These are phyloP conservation scores for Apiospora saccharicola DNA, from an alignment of 2,329 filamentous ascomycete species.

Conservation along the genomic window DNA sequence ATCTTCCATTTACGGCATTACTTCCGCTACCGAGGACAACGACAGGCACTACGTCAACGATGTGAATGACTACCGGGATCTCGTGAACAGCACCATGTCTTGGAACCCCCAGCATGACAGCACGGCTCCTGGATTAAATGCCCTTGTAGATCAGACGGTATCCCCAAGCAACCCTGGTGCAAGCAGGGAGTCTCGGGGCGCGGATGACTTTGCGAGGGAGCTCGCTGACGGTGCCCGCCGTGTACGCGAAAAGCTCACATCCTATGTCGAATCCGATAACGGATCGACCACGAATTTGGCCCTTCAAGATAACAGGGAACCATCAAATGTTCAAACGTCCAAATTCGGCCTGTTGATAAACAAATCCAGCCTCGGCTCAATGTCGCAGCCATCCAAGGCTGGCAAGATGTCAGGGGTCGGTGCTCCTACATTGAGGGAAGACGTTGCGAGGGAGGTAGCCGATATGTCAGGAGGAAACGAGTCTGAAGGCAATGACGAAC, in stretches of 20 bases:
- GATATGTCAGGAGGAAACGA: constrained; percentile 30
- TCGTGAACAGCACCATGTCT: not conserved
- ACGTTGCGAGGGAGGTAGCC: constrained; percentile 24
- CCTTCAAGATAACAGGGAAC: not conserved
- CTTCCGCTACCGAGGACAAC: constrained; percentile 47
- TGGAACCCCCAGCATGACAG: constrained; percentile 31
- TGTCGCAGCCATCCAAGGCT: constrained; percentile 62
- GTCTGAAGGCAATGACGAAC: constrained; percentile 34
- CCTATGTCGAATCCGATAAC: constrained; percentile 69
- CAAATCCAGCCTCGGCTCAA: constrained; percentile 73
- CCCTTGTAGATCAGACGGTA: not conserved
- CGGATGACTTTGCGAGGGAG: constrained; percentile 77
- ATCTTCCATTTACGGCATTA: constrained; percentile 77
- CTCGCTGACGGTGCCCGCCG: constrained; percentile 74
- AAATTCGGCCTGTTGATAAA: constrained; percentile 68
- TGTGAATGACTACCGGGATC: constrained; percentile 33
- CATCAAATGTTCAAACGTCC: constrained; percentile 26
- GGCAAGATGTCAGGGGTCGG: constrained; percentile 69
- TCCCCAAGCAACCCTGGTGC: not conserved
- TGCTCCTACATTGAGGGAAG: constrained; percentile 44
- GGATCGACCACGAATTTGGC: constrained; percentile 35
- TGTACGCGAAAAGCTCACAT: constrained; percentile 77
- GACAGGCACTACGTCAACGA: constrained; percentile 49
- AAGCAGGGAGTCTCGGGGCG: constrained; percentile 26
- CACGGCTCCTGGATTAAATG: constrained; percentile 37